These are phyloP conservation scores for Echinochloa phyllopogon DNA, from an alignment of 176 grass and related monocot genomes.

Conservation along the genomic window DNA sequence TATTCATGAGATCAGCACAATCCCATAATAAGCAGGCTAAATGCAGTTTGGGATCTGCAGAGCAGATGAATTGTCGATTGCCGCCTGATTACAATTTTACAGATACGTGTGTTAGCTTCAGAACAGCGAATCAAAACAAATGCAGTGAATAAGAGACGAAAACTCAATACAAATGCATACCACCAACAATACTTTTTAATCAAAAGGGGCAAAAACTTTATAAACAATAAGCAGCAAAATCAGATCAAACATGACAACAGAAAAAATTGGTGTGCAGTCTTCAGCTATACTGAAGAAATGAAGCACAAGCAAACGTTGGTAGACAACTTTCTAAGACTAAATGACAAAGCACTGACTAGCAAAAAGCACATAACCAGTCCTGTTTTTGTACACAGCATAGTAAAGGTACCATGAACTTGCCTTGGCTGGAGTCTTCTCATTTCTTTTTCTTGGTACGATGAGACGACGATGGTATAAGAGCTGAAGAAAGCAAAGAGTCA, in stretches of 20 bases:
- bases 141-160: conserved; percentile 20
- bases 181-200: neutral
- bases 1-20: conserved; percentile 10
- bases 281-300: neutral
- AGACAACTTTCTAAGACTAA: conserved; percentile 33
- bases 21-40: neutral
- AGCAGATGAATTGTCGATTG: conserved; percentile 3
- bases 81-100: conserved; percentile 36
- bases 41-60: conserved; percentile 1
- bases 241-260: neutral
- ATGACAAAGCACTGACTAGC: neutral
- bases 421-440: conserved; percentile 42
- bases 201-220: neutral
- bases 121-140: conserved; percentile 26
- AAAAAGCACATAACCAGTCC: neutral
- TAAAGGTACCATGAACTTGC: conserved; percentile 46
- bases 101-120: conserved; percentile 31
- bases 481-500: conserved; percentile 70
- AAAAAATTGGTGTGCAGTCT: neutral
- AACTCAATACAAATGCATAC: neutral
- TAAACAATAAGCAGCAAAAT: neutral
- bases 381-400: conserved; percentile 12
- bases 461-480: conserved; percentile 71
- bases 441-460: conserved; percentile 48
- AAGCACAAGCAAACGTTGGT: neutral